Conservation (phyloP, 1,139 yeast genomes). For the Candida sojae region DNA sequence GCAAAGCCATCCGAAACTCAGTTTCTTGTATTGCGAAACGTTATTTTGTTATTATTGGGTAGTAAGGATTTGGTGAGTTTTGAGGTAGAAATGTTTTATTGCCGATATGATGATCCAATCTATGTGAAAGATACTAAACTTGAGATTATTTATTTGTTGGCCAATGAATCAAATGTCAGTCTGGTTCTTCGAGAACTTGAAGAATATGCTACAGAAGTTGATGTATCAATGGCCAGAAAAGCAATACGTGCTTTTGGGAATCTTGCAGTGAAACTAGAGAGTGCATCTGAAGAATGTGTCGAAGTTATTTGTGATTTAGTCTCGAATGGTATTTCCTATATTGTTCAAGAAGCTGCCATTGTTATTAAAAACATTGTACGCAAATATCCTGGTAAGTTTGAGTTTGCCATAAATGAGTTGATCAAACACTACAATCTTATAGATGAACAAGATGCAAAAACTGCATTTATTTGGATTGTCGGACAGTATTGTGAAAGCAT, state of each 20-base stretch:
- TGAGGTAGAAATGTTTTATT: conserved; percentile 77
- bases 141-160: conserved; percentile 80
- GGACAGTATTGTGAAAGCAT: conserved; percentile 68
- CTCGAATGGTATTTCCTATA: conserved; percentile 68
- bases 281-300: conserved; percentile 63
- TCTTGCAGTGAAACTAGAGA: conserved; percentile 70
- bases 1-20: conserved; percentile 84
- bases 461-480: conserved; percentile 80
- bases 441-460: conserved; percentile 79
- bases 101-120: conserved; percentile 81
- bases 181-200: conserved; percentile 73
- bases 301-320: conserved; percentile 61
- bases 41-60: conserved; percentile 71
- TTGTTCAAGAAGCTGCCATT: conserved; percentile 78
- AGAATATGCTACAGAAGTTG: conserved; percentile 86
- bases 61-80: conserved; percentile 61
- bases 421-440: conserved; percentile 47
- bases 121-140: conserved; percentile 89
- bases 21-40: conserved; percentile 78
- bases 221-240: conserved; percentile 80
- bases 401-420: conserved; percentile 41
- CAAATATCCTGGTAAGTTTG: conserved; percentile 60
- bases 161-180: conserved; percentile 61
- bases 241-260: conserved; percentile 91
- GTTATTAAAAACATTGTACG: conserved; percentile 78